These are phyloP conservation scores for Cicer judaicum DNA, from an alignment of 306 rosid genomes.

Conservation along the genomic window DNA sequence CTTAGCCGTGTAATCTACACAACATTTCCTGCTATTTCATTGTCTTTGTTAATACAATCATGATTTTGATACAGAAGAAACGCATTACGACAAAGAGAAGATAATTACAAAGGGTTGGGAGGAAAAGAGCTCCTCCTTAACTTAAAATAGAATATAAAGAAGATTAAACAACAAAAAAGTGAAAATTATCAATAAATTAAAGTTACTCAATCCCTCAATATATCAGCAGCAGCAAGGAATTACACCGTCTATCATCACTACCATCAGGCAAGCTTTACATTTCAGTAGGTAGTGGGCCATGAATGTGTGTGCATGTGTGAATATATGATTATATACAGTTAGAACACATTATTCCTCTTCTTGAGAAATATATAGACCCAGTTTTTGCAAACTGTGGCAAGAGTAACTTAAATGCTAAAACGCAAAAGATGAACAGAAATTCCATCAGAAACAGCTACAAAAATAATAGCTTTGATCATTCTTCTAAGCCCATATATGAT, in stretches of 20 bases:
- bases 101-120: slow-evolving; percentile 14
- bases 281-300: not conserved
- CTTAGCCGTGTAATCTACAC: slow-evolving; percentile 42
- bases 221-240: not conserved
- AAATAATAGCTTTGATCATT: not conserved
- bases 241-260: not conserved
- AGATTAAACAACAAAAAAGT: not conserved
- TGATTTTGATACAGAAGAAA: not conserved
- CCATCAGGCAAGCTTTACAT: not conserved
- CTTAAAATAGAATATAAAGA: not conserved
- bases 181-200: slow-evolving; percentile 8
- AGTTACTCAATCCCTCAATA: not conserved
- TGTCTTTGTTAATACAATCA: slow-evolving; percentile 48
- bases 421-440: not conserved
- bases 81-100: not conserved
- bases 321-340: not conserved
- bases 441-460: slow-evolving; percentile 30
- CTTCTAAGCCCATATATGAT: too few species aligned
- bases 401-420: slow-evolving; percentile 15
- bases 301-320: not conserved
- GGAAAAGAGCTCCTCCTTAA: slow-evolving; percentile 14
- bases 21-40: slow-evolving; percentile 66
- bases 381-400: slow-evolving; percentile 36
- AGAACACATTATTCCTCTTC: not conserved
- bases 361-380: slow-evolving; percentile 11